Evolutionary conservation across 1,284 basidiomycete species (phyloP).

Genomic region (Sparassis latifolia): DNA sequence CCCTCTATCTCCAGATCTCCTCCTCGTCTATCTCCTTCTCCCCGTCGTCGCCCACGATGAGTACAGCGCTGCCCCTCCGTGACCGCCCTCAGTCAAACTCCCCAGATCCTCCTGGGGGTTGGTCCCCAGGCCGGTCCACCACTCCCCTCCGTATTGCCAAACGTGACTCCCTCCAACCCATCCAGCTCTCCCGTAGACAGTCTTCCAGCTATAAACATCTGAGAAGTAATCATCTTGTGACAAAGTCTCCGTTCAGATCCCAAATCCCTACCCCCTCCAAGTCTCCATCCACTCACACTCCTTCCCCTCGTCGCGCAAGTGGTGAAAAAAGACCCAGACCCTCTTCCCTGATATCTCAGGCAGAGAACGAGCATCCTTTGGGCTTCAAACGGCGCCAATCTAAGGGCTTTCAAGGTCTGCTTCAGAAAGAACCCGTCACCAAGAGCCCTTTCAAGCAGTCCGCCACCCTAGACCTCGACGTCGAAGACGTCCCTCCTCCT

Average conservation of each 20-base stretch:
- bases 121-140: conserved; percentile 22
- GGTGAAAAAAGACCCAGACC: conserved; percentile 70
- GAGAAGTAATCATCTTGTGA: conserved; percentile 76
- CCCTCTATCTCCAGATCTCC: too few relatives aligned
- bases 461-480: conserved; percentile 15
- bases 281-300: conserved; percentile 33
- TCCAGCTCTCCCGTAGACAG: conserved; percentile 58
- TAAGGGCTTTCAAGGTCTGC: conserved; percentile 66
- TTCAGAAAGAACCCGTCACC: conserved; percentile 70
- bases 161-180: conserved; percentile 43
- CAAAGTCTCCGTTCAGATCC: conserved; percentile 85
- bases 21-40: too few relatives aligned
- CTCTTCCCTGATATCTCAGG: conserved; percentile 58
- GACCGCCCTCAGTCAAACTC: conserved; percentile 60
- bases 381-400: conserved; percentile 69
- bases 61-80: conserved; percentile 34
- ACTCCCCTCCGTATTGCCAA: conserved; percentile 69
- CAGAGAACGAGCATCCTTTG: conserved; percentile 68
- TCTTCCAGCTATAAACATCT: conserved; percentile 83
- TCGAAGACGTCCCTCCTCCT: conserved; percentile 24
- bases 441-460: conserved; percentile 74
- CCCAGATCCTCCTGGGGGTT: conserved; percentile 46
- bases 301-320: conserved; percentile 53
- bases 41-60: conserved; percentile 15
- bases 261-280: conserved; percentile 44